phyloP scores from a whole-genome alignment of 805 yeast genomes.

The Metschnikowia corniflorae region DNA sequence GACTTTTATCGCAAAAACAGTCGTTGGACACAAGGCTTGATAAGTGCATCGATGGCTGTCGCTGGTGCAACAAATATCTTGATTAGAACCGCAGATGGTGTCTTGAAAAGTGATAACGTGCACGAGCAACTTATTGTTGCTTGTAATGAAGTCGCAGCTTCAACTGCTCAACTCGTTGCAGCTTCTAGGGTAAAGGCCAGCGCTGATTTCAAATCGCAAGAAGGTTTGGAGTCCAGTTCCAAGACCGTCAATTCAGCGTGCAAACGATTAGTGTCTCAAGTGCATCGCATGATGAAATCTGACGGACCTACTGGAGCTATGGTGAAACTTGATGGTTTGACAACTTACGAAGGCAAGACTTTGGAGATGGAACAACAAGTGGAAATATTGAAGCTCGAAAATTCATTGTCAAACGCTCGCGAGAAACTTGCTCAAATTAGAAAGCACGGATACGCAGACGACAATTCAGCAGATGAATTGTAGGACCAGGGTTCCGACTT shows the following conservation, averaged over 20 bases:
- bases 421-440: conserved; percentile 82
- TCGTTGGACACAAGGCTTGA: conserved; percentile 91
- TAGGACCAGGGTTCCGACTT: too few species aligned
- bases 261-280: conserved; percentile 64
- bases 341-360: conserved; percentile 79
- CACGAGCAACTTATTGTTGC: conserved; percentile 87
- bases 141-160: conserved; percentile 86
- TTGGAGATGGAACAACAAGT: conserved; percentile 93
- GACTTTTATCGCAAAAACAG: conserved; percentile 83
- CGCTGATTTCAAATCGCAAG: conserved; percentile 72
- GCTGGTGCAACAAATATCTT: conserved; percentile 80
- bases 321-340: conserved; percentile 63
- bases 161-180: conserved; percentile 89
- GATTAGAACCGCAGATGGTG: conserved; percentile 85
- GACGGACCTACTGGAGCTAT: conserved; percentile 33
- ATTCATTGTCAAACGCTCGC: conserved; percentile 65
- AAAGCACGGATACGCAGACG: conserved; percentile 70
- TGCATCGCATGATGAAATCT: conserved; percentile 53
- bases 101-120: conserved; percentile 55
- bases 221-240: conserved; percentile 64
- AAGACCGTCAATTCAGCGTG: conserved; percentile 74
- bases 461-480: conserved; percentile 19
- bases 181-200: conserved; percentile 86
- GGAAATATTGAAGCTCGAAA: conserved; percentile 78
- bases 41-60: conserved; percentile 84